Evolutionary conservation across 139 green algal genomes (phyloP).

Genomic region (Chlamydomonas sp.): DNA sequence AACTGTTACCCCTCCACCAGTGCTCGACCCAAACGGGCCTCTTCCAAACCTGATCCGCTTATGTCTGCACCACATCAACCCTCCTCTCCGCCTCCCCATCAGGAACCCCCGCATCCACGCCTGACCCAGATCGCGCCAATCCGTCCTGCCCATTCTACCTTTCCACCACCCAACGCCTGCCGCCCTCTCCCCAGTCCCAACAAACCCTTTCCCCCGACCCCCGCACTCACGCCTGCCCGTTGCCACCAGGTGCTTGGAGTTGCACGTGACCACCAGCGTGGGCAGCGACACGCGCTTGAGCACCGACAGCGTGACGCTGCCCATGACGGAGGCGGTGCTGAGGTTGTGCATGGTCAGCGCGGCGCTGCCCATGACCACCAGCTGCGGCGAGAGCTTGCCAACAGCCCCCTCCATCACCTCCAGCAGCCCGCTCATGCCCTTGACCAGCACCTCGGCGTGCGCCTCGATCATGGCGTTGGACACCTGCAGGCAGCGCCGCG

Average conservation of each 20-base stretch:
- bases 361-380: slow-evolving; percentile 52
- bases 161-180: no score
- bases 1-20: no score
- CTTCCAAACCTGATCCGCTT: no score
- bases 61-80: no score
- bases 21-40: no score
- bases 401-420: slow-evolving; percentile 49
- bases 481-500: not conserved
- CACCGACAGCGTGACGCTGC: slow-evolving; percentile 25
- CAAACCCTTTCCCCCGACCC: not conserved
- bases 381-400: not conserved
- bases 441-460: slow-evolving; percentile 38
- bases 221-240: slow-evolving; percentile 19
- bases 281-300: slow-evolving; percentile 35
- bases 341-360: slow-evolving; percentile 49
- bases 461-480: slow-evolving; percentile 39
- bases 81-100: not conserved
- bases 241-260: slow-evolving; percentile 39
- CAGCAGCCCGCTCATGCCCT: slow-evolving; percentile 44
- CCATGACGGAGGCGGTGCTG: slow-evolving; percentile 37
- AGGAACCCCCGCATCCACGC: not conserved
- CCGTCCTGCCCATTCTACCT: no score
- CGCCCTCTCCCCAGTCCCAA: no score
- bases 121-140: not conserved
- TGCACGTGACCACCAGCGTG: slow-evolving; percentile 43